Conservation (phyloP, 2,329 filamentous ascomycete genomes). For the Ustulina deusta region DNA sequence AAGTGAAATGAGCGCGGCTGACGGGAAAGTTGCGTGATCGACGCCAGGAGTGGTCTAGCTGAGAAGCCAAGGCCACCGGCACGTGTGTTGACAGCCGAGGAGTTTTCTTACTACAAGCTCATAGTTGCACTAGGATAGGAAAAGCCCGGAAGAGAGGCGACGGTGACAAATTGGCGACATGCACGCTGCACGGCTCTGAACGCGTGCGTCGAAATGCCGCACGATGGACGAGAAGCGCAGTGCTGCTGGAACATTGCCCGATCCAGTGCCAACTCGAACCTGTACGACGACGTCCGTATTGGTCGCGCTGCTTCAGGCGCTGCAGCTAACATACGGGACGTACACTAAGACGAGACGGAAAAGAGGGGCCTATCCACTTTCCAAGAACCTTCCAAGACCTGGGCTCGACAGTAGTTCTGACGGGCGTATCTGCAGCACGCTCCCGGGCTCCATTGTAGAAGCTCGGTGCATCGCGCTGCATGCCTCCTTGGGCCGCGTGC, state of each 20-base stretch:
- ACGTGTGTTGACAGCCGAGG: neutral
- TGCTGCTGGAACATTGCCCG: too few species aligned
- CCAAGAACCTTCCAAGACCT: slow-evolving; percentile 22
- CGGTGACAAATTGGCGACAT: slow-evolving; percentile 25
- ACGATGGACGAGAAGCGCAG: neutral
- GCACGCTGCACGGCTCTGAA: slow-evolving; percentile 6
- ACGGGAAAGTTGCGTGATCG: slow-evolving; percentile 36
- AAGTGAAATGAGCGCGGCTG: slow-evolving; percentile 35
- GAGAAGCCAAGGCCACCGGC: slow-evolving; percentile 3
- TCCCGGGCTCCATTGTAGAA: too few species aligned
- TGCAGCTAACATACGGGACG: slow-evolving; percentile 2
- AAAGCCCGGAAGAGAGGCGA: slow-evolving; percentile 2
- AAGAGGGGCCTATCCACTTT: slow-evolving; percentile 37
- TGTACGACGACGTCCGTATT: neutral
- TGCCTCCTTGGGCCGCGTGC: too few species aligned
- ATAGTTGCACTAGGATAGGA: neutral
- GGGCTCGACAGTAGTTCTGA: neutral
- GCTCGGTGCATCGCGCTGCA: too few species aligned
- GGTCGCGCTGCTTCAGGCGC: neutral
- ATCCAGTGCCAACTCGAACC: too few species aligned
- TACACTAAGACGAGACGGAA: slow-evolving; percentile 13
- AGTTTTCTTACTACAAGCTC: slow-evolving; percentile 17
- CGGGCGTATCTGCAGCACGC: neutral
- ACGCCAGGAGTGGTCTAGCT: slow-evolving; percentile 23
- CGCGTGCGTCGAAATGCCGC: slow-evolving; percentile 30